Evolutionary conservation across 345 rosid genomes (phyloP), one percentile per base, ranked within the genome.

Genomic region (Combretum micranthum): DNA sequence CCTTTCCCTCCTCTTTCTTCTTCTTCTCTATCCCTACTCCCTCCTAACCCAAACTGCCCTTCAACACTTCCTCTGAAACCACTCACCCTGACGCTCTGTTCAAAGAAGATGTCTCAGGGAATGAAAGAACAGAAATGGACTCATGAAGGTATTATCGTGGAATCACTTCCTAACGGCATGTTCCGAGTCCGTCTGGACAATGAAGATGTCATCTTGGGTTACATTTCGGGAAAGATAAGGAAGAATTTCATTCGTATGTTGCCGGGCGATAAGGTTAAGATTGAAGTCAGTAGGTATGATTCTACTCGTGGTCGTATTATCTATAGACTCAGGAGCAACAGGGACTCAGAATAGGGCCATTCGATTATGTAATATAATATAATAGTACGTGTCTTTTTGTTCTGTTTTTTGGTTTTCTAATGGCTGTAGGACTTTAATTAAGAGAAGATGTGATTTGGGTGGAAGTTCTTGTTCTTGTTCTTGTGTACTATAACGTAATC

Each of bases 211-310:
- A 70, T 92, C 56, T 78, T 92, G 16, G 98, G 96, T n/a, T 88
- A 92, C 42, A 81, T 84, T 50, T 88, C 96, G 16, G 98, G 98
- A 23, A 88, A 80, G 78, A 92, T 92, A 13, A 66, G 96, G 67
- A 80, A 86, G 78, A 92, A 86, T n/a, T 84, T 80, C 62, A 81
- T 88, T 1, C 69, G 95, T 21, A 86, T 92, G 20, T 69, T 92
- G 57, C 98, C 98, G 1, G 96, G 96, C 0, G 98, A 88, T 56
- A 87, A 84, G 67, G 98, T 92, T 3, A 81, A 64, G 63, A 86
- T 88, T 12, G 98, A 92, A 68, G 75, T 92, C 49, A 86, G 95
- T 75, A 82, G 88, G 13, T 92, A 88, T 64, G 96, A 88, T 75
- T 71, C 85, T 1, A 75, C 88, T 3, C 79, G 87, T 55, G 98